Evolutionary conservation across 495 filamentous ascomycete genomes (phyloP).

Genomic region (Penicillium ochrochloron): DNA sequence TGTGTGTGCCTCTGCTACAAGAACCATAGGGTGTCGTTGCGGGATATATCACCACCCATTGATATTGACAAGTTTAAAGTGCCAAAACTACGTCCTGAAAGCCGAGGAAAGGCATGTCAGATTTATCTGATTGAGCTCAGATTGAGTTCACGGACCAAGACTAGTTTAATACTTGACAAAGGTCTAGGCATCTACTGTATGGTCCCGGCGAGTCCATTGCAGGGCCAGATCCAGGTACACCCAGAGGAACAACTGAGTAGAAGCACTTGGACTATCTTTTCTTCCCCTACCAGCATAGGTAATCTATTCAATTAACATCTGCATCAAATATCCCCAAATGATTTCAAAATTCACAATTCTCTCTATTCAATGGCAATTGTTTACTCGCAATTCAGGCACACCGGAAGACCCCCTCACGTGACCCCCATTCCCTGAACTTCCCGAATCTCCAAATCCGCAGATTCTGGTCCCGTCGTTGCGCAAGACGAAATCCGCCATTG

Average conservation of each 20-base stretch:
- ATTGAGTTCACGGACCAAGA: neutral
- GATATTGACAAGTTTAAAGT: no score
- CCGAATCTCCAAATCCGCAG: constrained; percentile 50
- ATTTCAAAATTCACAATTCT: neutral
- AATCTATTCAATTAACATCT: neutral
- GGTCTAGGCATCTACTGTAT: neutral
- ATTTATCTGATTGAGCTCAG: neutral
- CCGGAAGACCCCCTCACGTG: constrained; percentile 25
- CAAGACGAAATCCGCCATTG: constrained; percentile 49
- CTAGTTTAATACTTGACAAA: neutral
- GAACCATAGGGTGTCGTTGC: no score
- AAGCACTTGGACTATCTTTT: neutral
- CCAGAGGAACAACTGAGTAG: neutral
- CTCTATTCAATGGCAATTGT: constrained; percentile 6
- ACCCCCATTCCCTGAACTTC: constrained; percentile 49
- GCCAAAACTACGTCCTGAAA: neutral
- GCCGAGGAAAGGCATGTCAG: neutral
- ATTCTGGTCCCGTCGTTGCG: constrained; percentile 50
- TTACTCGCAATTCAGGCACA: constrained; percentile 9
- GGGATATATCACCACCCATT: no score
- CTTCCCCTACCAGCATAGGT: neutral
- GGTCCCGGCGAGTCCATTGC: neutral
- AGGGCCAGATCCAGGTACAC: neutral
- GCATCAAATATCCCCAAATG: neutral
- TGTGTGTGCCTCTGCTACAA: no score